Conservation (phyloP, 352 stramenopile species). For the Globisporangium heterothallicum region DNA sequence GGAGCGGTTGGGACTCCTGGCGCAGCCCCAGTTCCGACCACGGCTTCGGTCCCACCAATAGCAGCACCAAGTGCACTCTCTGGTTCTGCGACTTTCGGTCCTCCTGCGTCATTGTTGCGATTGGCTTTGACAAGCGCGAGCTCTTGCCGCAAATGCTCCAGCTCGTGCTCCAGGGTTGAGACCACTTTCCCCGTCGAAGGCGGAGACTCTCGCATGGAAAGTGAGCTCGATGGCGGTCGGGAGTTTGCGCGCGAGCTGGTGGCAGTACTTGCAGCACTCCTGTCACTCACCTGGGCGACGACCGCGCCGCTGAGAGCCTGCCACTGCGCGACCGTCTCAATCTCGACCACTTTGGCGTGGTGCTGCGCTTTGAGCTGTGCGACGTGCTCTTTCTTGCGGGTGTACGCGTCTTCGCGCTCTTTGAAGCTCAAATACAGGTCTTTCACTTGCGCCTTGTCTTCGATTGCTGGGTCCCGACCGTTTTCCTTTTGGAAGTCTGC, state of each 20-base stretch:
- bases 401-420: slow-evolving; percentile 49
- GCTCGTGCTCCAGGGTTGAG: slow-evolving; percentile 21
- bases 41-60: too few relatives aligned
- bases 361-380: slow-evolving; percentile 40
- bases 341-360: slow-evolving; percentile 31
- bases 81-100: neutral
- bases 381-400: slow-evolving; percentile 31
- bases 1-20: too few relatives aligned
- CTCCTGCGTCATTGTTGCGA: neutral
- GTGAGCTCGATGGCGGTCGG: slow-evolving; percentile 2
- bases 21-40: too few relatives aligned
- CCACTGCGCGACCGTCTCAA: slow-evolving; percentile 51
- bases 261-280: slow-evolving; percentile 3
- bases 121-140: slow-evolving; percentile 8
- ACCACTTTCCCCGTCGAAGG: neutral
- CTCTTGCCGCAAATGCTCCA: slow-evolving; percentile 24
- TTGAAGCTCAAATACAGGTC: slow-evolving; percentile 77
- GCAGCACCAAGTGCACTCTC: too few relatives aligned
- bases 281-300: too few relatives aligned
- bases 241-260: neutral
- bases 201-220: neutral
- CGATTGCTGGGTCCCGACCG: slow-evolving; percentile 50
- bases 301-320: slow-evolving; percentile 26
- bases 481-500: slow-evolving; percentile 42
- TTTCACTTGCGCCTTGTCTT: slow-evolving; percentile 77